Percentiles rank a stretch among this genome's conserved stretches.
These are phyloP conservation scores for Lactarius trivialis DNA, from an alignment of 768 basidiomycete genomes.

Conservation along the genomic window DNA sequence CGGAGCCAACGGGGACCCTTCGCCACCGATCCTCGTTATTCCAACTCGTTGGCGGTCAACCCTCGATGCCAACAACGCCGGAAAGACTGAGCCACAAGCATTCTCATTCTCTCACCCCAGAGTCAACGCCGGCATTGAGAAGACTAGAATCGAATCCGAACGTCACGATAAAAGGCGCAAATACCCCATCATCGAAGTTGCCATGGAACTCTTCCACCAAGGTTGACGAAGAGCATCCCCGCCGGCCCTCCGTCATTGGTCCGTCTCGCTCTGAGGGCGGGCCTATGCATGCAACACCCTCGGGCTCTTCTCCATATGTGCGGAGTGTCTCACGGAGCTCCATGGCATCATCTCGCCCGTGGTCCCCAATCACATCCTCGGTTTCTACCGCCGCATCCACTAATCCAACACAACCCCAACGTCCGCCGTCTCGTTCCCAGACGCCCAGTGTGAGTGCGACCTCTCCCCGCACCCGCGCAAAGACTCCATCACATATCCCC, in stretches of 20 bases:
- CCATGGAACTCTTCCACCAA: constrained; percentile 81
- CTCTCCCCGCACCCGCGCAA: constrained; percentile 64
- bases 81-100: constrained; percentile 61
- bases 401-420: constrained; percentile 35
- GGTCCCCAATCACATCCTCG: constrained; percentile 22
- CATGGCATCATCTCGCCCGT: constrained; percentile 24
- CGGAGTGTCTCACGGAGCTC: constrained; percentile 23
- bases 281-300: neutral
- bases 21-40: constrained; percentile 64
- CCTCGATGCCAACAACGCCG: constrained; percentile 45
- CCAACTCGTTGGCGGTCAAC: constrained; percentile 36
- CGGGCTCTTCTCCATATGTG: constrained; percentile 12
- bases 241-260: constrained; percentile 41
- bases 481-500: constrained; percentile 78
- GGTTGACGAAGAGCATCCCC: constrained; percentile 52
- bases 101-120: constrained; percentile 64
- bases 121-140: constrained; percentile 48
- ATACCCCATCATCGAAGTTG: constrained; percentile 22
- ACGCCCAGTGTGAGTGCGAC: constrained; percentile 38
- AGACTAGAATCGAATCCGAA: constrained; percentile 33
- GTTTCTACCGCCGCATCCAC: constrained; percentile 29
- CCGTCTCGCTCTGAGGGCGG: constrained; percentile 18
- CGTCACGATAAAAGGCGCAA: constrained; percentile 36
- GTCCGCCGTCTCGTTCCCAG: constrained; percentile 51
- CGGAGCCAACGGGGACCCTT: constrained; percentile 47